Conservation (phyloP, 2,329 filamentous ascomycete species). For the Neobulgaria alba region DNA sequence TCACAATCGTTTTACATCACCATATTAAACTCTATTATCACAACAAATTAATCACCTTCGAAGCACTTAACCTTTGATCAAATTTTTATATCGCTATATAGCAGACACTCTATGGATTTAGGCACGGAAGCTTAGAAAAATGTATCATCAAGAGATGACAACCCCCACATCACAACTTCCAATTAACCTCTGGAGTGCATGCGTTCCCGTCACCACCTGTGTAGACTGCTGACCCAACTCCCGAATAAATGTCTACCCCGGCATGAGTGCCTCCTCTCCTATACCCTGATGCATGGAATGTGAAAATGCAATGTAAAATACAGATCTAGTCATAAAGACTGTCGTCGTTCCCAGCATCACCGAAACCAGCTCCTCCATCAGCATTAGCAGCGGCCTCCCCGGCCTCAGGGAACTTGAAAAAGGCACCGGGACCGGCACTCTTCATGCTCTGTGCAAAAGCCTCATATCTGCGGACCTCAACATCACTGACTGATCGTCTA, state of each 20-base stretch:
- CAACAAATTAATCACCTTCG: too few relatives aligned
- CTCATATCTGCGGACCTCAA: conserved; percentile 97
- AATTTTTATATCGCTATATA: background rate
- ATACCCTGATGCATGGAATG: conserved; percentile 9
- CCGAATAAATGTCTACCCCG: conserved; percentile 10
- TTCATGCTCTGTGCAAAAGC: conserved; percentile 99
- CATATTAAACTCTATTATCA: too few relatives aligned
- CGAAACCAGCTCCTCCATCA: conserved; percentile 58
- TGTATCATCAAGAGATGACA: conserved; percentile 3
- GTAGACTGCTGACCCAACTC: conserved; percentile 10
- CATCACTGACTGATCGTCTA: conserved; percentile 86
- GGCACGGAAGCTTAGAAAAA: conserved; percentile 4
- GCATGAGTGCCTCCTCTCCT: conserved; percentile 5
- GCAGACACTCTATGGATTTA: conserved; percentile 9
- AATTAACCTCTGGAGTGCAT: background rate
- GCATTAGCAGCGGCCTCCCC: conserved; percentile 60
- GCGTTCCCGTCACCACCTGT: conserved; percentile 4
- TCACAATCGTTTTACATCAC: too few relatives aligned
- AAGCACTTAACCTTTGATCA: too few relatives aligned
- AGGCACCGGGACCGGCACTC: conserved; percentile 88
- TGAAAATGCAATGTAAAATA: conserved; percentile 18
- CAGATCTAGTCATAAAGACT: conserved; percentile 82
- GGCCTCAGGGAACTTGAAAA: conserved; percentile 87
- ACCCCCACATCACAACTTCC: background rate
- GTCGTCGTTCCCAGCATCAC: conserved; percentile 86